Base-by-base conservation (phyloP, 2,329 filamentous ascomycete genomes). In the Zymoseptoria crescenta region DNA sequence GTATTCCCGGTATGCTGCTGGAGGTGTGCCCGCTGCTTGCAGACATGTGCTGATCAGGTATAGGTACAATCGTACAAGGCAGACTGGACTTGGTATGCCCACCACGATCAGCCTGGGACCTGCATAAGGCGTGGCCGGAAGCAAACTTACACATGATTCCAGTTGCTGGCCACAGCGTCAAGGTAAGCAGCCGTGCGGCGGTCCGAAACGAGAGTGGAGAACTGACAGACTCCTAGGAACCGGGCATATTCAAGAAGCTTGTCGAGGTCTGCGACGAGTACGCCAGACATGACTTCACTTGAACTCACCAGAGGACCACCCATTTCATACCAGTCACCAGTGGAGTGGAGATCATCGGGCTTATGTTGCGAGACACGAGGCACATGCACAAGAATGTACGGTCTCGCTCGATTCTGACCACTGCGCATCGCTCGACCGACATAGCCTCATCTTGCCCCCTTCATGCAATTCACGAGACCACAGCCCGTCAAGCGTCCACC, bases 1-100 rank as follows among this genome's bases (percentile, higher is more conserved):
- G 61, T 19, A 62, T 64, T 41, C 60, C 62, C 6, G 54, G 62
- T 60, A 49, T 45, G 59, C 59, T 19, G n/a, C 21, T 53, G 10
- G 21, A 52, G 27, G 20, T 49, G n/a, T 6, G 29, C 6, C 2
- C 3, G 16, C 10, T 4, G 27, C 9, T 21, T 21, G 21, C 30
- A 21, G 13, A 16, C 27, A 45, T 35, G 28, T 27, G 19, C 58
- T 54, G 41, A 52, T 20, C 52, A 5, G n/a, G 13, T 30, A 29
- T 45, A 63, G 62, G 45, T 45, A 59, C 49, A 9, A 64, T 62
- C 9, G 53, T 64, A 1, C 59, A 62, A 49, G 58, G 63, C 4
- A 56, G 60, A 19, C 49, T 62, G 8, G 63, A 63, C 28, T 19
- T 64, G 4, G 58, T 59, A 7, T 64, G 59, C 45, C 59, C 62